Evolutionary conservation across 176 grass and related monocot species (phyloP).

Genomic region (Paspalum vaginatum): DNA sequence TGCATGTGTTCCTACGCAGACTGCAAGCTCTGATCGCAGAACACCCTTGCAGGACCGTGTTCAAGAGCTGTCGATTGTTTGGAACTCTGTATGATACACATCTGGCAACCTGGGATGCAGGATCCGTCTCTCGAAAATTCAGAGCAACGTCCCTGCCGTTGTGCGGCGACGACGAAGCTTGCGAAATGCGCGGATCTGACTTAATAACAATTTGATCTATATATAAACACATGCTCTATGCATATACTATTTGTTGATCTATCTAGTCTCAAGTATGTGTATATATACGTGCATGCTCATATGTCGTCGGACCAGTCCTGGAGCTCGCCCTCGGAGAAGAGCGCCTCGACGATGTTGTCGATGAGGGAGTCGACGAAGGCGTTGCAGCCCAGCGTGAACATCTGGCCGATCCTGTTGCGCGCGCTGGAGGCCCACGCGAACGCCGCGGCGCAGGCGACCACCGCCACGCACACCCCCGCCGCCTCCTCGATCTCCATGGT

Average conservation of each 20-base stretch:
- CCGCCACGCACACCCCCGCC: slow-evolving; percentile 66
- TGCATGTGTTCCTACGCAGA: background rate
- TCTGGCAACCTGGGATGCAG: background rate
- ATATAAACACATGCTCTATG: slow-evolving; percentile 18
- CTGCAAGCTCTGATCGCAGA: background rate
- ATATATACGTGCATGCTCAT: background rate
- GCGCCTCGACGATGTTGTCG: slow-evolving; percentile 90
- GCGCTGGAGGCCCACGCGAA: slow-evolving; percentile 84
- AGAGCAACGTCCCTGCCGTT: background rate
- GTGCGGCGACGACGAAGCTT: background rate
- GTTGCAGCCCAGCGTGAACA: slow-evolving; percentile 79
- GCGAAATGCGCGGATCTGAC: background rate
- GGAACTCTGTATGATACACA: too few relatives aligned
- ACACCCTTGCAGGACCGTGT: background rate
- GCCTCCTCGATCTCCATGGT: slow-evolving; percentile 81
- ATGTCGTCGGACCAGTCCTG: slow-evolving; percentile 87
- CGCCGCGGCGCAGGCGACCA: slow-evolving; percentile 66
- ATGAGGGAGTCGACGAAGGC: slow-evolving; percentile 89
- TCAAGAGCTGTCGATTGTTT: background rate
- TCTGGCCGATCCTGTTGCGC: slow-evolving; percentile 78
- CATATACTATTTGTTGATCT: slow-evolving; percentile 14
- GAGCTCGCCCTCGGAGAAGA: slow-evolving; percentile 80
- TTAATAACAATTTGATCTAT: background rate
- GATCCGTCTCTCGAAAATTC: background rate
- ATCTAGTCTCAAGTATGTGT: slow-evolving; percentile 14